Conservation (phyloP, 75 land plant genomes). For the Pinus tabuliformis region DNA sequence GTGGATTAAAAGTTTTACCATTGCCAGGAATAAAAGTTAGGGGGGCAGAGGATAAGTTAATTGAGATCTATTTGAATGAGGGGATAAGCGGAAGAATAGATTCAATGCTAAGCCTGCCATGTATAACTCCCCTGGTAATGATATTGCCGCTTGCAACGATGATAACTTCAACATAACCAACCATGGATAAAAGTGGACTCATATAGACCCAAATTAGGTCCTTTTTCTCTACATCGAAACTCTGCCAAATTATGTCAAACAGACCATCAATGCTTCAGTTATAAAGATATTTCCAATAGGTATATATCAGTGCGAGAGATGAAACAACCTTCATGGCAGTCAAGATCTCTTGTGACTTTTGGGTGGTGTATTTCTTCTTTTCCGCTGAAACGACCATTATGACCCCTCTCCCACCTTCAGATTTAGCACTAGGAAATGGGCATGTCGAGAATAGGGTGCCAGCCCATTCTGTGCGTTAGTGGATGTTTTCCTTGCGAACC, state of each 20-base stretch:
- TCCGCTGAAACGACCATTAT: conserved; percentile 53
- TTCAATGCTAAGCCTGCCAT: conserved; percentile 58
- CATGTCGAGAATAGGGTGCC: too few species aligned
- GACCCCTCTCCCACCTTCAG: conserved; percentile 3
- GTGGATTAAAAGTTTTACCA: conserved; percentile 56
- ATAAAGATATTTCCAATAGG: too few species aligned
- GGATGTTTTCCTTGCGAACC: too few species aligned
- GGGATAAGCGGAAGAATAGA: conserved; percentile 57
- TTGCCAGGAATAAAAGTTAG: conserved; percentile 26
- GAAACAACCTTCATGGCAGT: conserved; percentile 66
- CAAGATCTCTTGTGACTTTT: conserved; percentile 84
- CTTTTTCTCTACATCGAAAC: too few species aligned
- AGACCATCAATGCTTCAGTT: too few species aligned
- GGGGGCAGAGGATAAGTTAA: conserved; percentile 66
- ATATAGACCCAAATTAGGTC: too few species aligned
- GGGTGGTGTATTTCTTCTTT: conserved; percentile 58
- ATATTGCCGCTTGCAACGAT: conserved; percentile 15
- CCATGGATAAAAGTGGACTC: not conserved
- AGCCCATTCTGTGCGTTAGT: too few species aligned
- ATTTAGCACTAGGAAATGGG: too few species aligned
- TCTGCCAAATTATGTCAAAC: too few species aligned
- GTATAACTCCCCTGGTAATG: conserved; percentile 65
- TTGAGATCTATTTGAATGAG: conserved; percentile 58
- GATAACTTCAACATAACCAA: not conserved
- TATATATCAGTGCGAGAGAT: not conserved